These are phyloP conservation scores for Geoglossum cookeanum DNA, from an alignment of 2,329 filamentous ascomycete genomes.

Conservation along the genomic window DNA sequence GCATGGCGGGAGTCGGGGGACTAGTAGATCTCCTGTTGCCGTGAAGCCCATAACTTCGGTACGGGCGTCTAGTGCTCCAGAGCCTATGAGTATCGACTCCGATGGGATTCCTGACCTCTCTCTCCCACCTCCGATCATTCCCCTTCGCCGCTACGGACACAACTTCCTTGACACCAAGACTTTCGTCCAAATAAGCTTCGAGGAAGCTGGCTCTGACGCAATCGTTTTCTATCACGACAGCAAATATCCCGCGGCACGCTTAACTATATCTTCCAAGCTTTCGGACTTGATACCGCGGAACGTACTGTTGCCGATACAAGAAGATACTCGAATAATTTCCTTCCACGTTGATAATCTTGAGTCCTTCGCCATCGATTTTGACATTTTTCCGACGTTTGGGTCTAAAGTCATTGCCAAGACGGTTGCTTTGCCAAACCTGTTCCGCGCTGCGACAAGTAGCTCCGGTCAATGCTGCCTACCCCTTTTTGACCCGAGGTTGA, in stretches of 20 bases:
- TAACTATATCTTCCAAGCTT: conserved; percentile 91
- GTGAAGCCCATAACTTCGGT: conserved; percentile 9
- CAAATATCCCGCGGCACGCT: conserved; percentile 83
- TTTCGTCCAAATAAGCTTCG: conserved; percentile 82
- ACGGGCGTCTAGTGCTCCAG: conserved; percentile 13
- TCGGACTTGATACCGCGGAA: conserved; percentile 95
- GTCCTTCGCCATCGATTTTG: conserved; percentile 86
- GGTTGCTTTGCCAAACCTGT: conserved; percentile 73
- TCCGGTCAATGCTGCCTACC: conserved; percentile 70
- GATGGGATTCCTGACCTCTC: conserved; percentile 87
- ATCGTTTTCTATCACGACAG: conserved; percentile 93
- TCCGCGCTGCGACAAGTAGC: conserved; percentile 55
- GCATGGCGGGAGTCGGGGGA: conserved; percentile 10
- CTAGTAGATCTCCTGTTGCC: conserved; percentile 9
- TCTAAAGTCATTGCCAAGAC: conserved; percentile 95
- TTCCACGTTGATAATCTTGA: conserved; percentile 93
- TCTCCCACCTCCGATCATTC: conserved; percentile 88
- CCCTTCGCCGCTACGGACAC: conserved; percentile 82
- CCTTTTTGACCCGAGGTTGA: conserved; percentile 76
- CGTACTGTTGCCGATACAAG: conserved; percentile 84
- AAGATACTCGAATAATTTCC: conserved; percentile 81
- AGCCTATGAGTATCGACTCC: conserved; percentile 47
- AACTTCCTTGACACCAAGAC: conserved; percentile 98
- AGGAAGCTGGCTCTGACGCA: conserved; percentile 51
- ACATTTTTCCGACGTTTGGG: conserved; percentile 92